Evolutionary conservation across 2,329 filamentous ascomycete genomes (phyloP).

Genomic region (Microdochium trichocladiopsis): DNA sequence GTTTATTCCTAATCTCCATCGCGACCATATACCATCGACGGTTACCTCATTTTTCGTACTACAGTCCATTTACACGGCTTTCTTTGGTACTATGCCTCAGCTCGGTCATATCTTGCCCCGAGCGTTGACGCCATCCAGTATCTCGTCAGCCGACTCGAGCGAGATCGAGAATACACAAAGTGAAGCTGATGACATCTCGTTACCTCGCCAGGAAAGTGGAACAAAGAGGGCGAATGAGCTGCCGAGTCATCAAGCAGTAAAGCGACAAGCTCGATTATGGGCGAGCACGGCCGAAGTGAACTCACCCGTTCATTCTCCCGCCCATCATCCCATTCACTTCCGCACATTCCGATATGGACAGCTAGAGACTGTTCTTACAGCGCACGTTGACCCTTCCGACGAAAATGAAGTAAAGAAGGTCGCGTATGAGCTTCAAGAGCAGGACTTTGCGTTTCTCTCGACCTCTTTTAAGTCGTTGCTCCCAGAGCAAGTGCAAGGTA

Average conservation of each 20-base stretch:
- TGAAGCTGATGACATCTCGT: neutral
- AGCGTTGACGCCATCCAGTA: neutral
- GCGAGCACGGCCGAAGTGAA: neutral
- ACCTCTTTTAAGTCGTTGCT: neutral
- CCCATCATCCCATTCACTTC: neutral
- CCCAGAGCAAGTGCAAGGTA: neutral
- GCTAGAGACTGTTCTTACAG: neutral
- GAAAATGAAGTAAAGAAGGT: neutral
- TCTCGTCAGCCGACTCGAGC: neutral
- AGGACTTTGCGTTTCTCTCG: neutral
- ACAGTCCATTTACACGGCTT: neutral
- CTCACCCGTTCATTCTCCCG: neutral
- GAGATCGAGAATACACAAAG: neutral
- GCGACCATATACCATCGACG: neutral
- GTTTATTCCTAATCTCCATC: neutral
- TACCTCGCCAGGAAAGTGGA: neutral
- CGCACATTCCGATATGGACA: neutral
- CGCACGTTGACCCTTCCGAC: neutral
- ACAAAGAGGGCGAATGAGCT: neutral
- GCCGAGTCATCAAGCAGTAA: neutral
- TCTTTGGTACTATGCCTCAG: neutral
- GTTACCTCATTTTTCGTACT: neutral
- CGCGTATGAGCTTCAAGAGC: neutral
- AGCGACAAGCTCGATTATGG: neutral
- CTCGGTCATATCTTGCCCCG: neutral